phyloP scores from a whole-genome alignment of 108 stramenopile genomes.

The Cyclotella baltica region DNA sequence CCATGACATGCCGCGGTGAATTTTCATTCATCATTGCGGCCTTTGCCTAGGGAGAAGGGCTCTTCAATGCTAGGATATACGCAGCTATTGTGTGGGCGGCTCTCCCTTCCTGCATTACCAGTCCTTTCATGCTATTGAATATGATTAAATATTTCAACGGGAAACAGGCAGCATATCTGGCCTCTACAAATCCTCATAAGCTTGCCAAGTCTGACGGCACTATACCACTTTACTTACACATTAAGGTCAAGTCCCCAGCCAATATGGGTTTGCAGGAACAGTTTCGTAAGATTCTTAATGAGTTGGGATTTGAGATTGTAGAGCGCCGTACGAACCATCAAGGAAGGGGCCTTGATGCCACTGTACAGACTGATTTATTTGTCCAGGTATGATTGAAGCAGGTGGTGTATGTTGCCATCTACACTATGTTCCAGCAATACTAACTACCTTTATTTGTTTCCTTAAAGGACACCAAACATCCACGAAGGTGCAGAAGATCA shows the following conservation, averaged over 20 bases:
- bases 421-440: too few relatives aligned
- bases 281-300: conserved; percentile 36
- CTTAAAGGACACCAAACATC: too few relatives aligned
- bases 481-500: conserved; percentile 6
- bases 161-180: conserved; percentile 25
- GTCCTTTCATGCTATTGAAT: conserved; percentile 43
- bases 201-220: conserved; percentile 31
- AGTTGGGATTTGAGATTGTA: conserved; percentile 48
- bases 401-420: too few relatives aligned
- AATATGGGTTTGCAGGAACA: conserved; percentile 51
- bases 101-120: conserved; percentile 44
- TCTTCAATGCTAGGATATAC: conserved; percentile 46
- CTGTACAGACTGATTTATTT: conserved; percentile 30
- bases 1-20: conserved; percentile 64
- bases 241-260: conserved; percentile 42
- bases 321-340: conserved; percentile 40
- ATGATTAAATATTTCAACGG: conserved; percentile 58
- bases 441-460: too few relatives aligned
- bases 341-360: conserved; percentile 19
- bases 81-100: conserved; percentile 54
- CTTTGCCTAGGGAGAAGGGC: conserved; percentile 56
- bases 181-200: conserved; percentile 34
- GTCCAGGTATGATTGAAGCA: too few relatives aligned
- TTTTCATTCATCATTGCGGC: conserved; percentile 62
- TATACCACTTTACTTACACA: conserved; percentile 45